Base-by-base conservation (phyloP, 2,329 filamentous ascomycete genomes). In the Cercospora sp. region DNA sequence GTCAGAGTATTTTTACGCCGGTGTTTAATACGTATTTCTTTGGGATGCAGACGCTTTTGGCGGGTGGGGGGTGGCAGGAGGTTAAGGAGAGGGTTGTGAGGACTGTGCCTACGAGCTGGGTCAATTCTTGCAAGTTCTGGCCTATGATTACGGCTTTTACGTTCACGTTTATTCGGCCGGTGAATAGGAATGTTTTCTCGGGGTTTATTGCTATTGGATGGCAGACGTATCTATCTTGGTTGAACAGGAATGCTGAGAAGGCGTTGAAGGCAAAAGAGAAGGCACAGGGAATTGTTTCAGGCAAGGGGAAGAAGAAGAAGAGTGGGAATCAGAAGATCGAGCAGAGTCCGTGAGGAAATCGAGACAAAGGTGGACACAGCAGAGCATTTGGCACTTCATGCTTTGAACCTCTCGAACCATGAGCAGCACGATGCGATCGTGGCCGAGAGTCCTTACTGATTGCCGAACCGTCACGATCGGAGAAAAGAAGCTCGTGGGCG, bases 171-270 rank as follows among this genome's bases (percentile, higher is more conserved):
- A 83, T 97, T 4, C 88, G 89, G 28, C 83, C 93, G 59, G 89
- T 94, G 76, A 94, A 92, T 79, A 85, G 94, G 61, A 91, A 89
- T 74, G 85, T 97, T 16, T 95, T 97, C 73, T 88, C 90, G 0
- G 92, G 80, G 57, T 70, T 90, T 6, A 86, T 97, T 71, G 92
- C 92, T 1, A 90, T 97, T 62, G 91, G 91, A 0, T 97, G 94
- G 94, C 94, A 97, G 85, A 93, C 92, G 0, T 97, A 97, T 83
- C 77, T 97, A 74, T 92, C 89, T 73, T 91, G 89, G 79, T 80
- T 97, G 75, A 97, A 97, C 75, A 86, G 90, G 75, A 83, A 83
- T 70, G 92, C 91, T 1, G 92, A 93, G 78, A 82, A 83, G 60
- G 82, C 84, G 73, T 85, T 55, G 65, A 61, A 51, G 59, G 63